These are phyloP conservation scores for Nannochloris sp. DNA, from an alignment of 139 green algal genomes.

Conservation along the genomic window DNA sequence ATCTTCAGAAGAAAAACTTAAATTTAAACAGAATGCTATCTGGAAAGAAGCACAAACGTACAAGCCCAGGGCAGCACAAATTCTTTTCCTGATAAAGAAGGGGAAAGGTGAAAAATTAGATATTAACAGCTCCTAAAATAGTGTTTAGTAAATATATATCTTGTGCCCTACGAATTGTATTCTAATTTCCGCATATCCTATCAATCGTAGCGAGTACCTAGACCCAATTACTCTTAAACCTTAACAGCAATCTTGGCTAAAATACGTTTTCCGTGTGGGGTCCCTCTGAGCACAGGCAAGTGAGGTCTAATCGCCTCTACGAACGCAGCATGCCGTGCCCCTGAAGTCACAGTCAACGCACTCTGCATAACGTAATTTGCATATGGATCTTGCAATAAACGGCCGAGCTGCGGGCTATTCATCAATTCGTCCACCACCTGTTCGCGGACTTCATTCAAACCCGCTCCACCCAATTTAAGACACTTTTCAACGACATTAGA, in stretches of 20 bases:
- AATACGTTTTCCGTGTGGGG: constrained; percentile 96
- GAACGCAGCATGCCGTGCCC: constrained; percentile 63
- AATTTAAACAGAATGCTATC: too few species aligned
- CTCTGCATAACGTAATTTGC: constrained; percentile 91
- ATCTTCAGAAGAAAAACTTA: too few species aligned
- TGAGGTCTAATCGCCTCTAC: constrained; percentile 90
- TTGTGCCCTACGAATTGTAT: too few species aligned
- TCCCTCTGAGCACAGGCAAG: constrained; percentile 76
- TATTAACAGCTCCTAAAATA: too few species aligned
- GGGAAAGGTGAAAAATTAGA: too few species aligned
- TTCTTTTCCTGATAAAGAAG: too few species aligned
- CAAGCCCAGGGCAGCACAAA: too few species aligned
- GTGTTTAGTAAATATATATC: too few species aligned
- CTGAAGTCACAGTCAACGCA: constrained; percentile 36
- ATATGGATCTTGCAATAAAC: constrained; percentile 89
- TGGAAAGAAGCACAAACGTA: too few species aligned
- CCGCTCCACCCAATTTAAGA: constrained; percentile 80
- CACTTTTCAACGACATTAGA: constrained; percentile 99
- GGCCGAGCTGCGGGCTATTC: constrained; percentile 52
- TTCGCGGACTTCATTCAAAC: constrained; percentile 62
- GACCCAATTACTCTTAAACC: constrained; percentile 34
- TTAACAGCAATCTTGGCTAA: constrained; percentile 61
- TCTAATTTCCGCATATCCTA: too few species aligned
- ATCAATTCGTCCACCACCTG: constrained; percentile 82
- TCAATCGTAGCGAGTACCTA: too few species aligned